Percentiles rank a stretch among this genome's conserved stretches.
Conservation (phyloP, 2,329 filamentous ascomycete genomes). For the Talaromyces sp. region DNA sequence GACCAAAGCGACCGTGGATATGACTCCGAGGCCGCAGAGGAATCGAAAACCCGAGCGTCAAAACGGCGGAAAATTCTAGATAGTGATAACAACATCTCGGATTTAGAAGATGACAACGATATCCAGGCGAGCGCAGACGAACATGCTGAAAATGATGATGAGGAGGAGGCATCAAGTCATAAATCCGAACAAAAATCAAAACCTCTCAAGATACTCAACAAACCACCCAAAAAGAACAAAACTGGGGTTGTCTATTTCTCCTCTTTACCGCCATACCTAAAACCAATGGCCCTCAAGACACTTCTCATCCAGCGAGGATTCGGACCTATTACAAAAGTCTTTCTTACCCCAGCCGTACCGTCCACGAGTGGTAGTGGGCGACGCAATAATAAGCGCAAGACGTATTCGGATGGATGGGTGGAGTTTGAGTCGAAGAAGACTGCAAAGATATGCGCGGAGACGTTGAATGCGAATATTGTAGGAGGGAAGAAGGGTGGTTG, state of each 20-base stretch:
- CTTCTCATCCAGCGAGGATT: conserved; percentile 40
- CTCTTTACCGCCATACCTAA: conserved; percentile 45
- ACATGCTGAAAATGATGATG: conserved; percentile 17
- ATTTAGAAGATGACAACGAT: conserved; percentile 42
- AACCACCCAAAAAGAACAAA: conserved; percentile 25
- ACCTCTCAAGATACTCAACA: not conserved
- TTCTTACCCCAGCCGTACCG: conserved; percentile 37
- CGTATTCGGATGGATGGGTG: conserved; percentile 45
- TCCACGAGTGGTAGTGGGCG: conserved; percentile 18
- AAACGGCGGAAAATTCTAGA: conserved; percentile 30
- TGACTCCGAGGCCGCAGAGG: conserved; percentile 41
- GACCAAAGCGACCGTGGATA: conserved; percentile 40
- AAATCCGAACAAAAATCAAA: conserved; percentile 9
- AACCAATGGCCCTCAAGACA: conserved; percentile 41
- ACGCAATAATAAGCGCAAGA: conserved; percentile 39
- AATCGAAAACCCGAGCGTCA: conserved; percentile 34
- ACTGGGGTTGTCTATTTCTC: conserved; percentile 43
- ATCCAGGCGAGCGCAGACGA: conserved; percentile 16
- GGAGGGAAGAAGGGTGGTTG: conserved; percentile 42
- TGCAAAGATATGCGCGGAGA: conserved; percentile 43
- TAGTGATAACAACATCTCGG: conserved; percentile 19
- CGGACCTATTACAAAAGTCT: conserved; percentile 39
- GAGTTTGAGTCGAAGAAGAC: conserved; percentile 44
- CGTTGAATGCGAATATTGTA: conserved; percentile 41
- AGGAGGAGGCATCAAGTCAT: conserved; percentile 15